These are phyloP conservation scores for Dichotomocladium elegans DNA, from an alignment of 371 early-diverging fungal species.

Conservation along the genomic window DNA sequence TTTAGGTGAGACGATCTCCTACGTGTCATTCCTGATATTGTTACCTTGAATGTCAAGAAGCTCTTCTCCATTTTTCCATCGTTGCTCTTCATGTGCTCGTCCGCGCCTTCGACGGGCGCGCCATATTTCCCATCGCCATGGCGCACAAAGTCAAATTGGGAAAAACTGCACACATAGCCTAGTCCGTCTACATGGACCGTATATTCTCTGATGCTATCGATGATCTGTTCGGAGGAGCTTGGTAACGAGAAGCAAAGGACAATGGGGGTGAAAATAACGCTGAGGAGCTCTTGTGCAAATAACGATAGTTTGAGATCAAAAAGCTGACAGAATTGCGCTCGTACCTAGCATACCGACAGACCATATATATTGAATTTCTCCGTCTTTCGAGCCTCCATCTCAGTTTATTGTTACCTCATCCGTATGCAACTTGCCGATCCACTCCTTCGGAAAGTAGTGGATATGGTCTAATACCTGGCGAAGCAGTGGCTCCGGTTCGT, in stretches of 20 bases:
- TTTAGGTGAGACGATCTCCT: too few species aligned
- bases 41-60: slow-evolving; percentile 90
- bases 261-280: slow-evolving; percentile 83
- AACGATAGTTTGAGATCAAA: slow-evolving; percentile 79
- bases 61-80: slow-evolving; percentile 97
- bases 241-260: slow-evolving; percentile 84
- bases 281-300: slow-evolving; percentile 79
- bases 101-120: slow-evolving; percentile 59
- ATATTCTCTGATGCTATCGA: slow-evolving; percentile 93
- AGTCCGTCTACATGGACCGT: slow-evolving; percentile 87
- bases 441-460: slow-evolving; percentile 87
- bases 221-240: slow-evolving; percentile 67
- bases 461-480: slow-evolving; percentile 79
- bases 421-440: slow-evolving; percentile 84
- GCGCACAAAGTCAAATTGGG: slow-evolving; percentile 84
- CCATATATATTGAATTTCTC: too few species aligned
- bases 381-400: too few species aligned
- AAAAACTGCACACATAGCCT: slow-evolving; percentile 95
- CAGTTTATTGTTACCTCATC: slow-evolving; percentile 70
- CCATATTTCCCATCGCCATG: slow-evolving; percentile 86
- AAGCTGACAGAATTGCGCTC: slow-evolving; percentile 72
- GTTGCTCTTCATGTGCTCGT: slow-evolving; percentile 68
- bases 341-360: slow-evolving; percentile 49
- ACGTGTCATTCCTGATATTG: not conserved
- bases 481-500: slow-evolving; percentile 78